These are phyloP conservation scores for Uronychia setigera DNA, from an alignment of 73 alveolate genomes.

Conservation along the genomic window DNA sequence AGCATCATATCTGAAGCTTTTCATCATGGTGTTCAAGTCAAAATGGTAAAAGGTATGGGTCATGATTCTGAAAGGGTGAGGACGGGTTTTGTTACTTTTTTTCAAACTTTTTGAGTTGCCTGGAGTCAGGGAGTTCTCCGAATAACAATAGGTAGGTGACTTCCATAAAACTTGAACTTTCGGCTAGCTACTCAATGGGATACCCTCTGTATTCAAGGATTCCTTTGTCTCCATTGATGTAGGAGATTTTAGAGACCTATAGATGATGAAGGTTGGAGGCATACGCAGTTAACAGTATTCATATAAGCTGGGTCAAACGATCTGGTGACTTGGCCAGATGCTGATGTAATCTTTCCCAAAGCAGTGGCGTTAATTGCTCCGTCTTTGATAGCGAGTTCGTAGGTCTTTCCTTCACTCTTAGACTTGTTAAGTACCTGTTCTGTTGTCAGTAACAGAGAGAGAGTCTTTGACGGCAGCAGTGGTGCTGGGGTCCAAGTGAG, in stretches of 20 bases:
- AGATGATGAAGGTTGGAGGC: neutral
- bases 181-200: conserved; percentile 92
- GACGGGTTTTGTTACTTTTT: conserved; percentile 53
- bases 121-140: conserved; percentile 91
- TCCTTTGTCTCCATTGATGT: conserved; percentile 94
- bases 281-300: conserved; percentile 89
- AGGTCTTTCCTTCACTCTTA: conserved; percentile 46
- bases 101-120: conserved; percentile 68
- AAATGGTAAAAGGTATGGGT: conserved; percentile 81
- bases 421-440: conserved; percentile 42
- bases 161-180: conserved; percentile 83
- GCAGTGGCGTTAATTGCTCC: conserved; percentile 76
- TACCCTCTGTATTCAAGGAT: conserved; percentile 94
- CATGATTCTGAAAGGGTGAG: conserved; percentile 62
- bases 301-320: conserved; percentile 92
- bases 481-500: conserved; percentile 34
- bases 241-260: conserved; percentile 82
- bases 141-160: conserved; percentile 84
- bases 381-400: conserved; percentile 73
- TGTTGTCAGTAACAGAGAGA: conserved; percentile 59
- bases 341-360: conserved; percentile 67
- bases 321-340: conserved; percentile 77
- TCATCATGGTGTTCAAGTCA: conserved; percentile 75
- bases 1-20: conserved; percentile 88
- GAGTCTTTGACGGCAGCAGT: conserved; percentile 35